Conservation (phyloP, 768 basidiomycete genomes). For the Hygrocybe punicea region DNA sequence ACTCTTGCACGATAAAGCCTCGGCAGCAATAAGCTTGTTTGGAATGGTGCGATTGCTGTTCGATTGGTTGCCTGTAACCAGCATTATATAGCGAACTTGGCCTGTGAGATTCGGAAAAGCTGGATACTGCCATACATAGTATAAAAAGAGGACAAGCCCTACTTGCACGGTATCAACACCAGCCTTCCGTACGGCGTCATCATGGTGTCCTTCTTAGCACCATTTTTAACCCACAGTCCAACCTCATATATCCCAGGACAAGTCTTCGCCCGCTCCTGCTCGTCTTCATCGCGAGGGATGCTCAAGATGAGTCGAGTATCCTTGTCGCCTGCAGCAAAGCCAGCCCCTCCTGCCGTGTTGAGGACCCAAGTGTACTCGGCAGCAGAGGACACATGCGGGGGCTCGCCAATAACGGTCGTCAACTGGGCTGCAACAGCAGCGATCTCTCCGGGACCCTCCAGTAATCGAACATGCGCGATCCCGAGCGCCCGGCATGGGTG, state of each 20-base stretch:
- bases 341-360: slow-evolving; percentile 31
- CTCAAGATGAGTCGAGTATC: slow-evolving; percentile 36
- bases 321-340: slow-evolving; percentile 10
- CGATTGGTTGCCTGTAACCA: too few species aligned
- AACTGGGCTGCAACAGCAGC: slow-evolving; percentile 36
- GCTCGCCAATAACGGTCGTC: slow-evolving; percentile 46
- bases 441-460: slow-evolving; percentile 34
- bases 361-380: slow-evolving; percentile 43
- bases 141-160: too few species aligned
- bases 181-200: slow-evolving; percentile 52
- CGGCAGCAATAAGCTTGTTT: too few species aligned
- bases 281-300: slow-evolving; percentile 35
- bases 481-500: slow-evolving; percentile 53
- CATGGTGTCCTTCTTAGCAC: slow-evolving; percentile 28
- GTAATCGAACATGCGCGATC: slow-evolving; percentile 48
- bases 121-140: too few species aligned
- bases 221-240: slow-evolving; percentile 41
- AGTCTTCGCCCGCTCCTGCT: slow-evolving; percentile 29
- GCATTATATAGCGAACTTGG: too few species aligned
- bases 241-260: slow-evolving; percentile 51
- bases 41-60: too few species aligned
- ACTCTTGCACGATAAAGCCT: too few species aligned
- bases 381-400: slow-evolving; percentile 27
- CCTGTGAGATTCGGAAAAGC: too few species aligned
- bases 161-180: neutral